Evolutionary conservation across 352 stramenopile species (phyloP), one percentile per base, ranked within the genome.

Genomic region (Phytopythium cucurbitacearum): DNA sequence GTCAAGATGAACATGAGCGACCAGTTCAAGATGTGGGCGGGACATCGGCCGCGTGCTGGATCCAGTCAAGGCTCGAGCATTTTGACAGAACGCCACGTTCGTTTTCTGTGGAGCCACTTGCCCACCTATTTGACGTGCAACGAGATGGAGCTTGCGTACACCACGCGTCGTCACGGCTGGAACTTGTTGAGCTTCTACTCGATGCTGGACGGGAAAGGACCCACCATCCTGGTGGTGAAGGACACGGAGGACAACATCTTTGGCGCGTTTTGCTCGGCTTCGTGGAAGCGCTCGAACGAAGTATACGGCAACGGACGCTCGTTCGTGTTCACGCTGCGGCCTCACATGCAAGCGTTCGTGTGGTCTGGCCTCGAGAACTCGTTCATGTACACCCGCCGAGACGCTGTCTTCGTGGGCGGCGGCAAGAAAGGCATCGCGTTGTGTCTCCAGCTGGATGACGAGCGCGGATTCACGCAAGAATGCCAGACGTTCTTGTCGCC

Each of bases 291-390:
- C 13, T 74, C 68, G 2, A 56, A 46, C 28, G 59, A 52, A 1
- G 67, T 89, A n/a, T 89, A 87, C 43, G 81, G 81, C n/a, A 91
- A 91, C 40, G 81, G 81, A 3, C 73, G 81, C 12, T 75, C 76
- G 28, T 91, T 91, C 39, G 81, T 89, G 42, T 89, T 91, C 54
- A 76, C 71, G 4, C 55, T 89, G n/a, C 72, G 76, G 0, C 67
- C 78, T 5, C 65, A 76, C 11, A 80, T 87, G 73, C 59, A 68
- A 0, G 68, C 72, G 33, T 84, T 77, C 49, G 49, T 59, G 37
- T 91, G 81, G 81, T 83, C 74, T 0, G 81, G 78, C 2, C 56
- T 81, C 6, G 75, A 91, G 49, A 76, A 64, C 38, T 85, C 77
- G 16, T 91, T 89, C 62, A 85, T 91, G 74, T 89, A 87, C 51